These are phyloP conservation scores for Coniochaeta sp. DNA, from an alignment of 2,329 filamentous ascomycete genomes.

Conservation along the genomic window DNA sequence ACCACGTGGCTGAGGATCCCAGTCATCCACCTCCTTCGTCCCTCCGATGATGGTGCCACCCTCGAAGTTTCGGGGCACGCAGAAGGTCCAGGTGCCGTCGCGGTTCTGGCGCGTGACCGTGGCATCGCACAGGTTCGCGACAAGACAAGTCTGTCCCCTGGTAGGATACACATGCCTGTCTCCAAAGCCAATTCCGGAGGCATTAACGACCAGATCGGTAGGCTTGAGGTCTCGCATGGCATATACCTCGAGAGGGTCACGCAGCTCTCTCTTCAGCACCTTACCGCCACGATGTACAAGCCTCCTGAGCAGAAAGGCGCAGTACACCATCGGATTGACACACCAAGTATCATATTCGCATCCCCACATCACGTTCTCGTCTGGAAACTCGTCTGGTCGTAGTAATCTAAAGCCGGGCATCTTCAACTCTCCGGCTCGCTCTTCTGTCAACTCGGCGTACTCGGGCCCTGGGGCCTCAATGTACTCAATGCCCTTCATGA, in stretches of 20 bases:
- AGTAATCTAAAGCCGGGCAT: constrained; percentile 31
- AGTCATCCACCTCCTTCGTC: constrained; percentile 54
- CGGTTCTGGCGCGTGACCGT: constrained; percentile 53
- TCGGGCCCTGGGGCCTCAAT: constrained; percentile 34
- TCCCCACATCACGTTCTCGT: constrained; percentile 32
- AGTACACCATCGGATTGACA: constrained; percentile 47
- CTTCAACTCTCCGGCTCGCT: constrained; percentile 20
- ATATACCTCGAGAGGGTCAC: constrained; percentile 30
- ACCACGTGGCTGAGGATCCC: constrained; percentile 38
- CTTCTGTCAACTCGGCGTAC: constrained; percentile 28
- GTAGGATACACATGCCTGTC: constrained; percentile 33
- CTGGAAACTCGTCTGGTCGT: constrained; percentile 27
- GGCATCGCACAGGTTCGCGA: constrained; percentile 27
- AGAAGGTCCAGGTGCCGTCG: constrained; percentile 57
- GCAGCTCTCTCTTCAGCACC: constrained; percentile 24
- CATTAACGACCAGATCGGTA: constrained; percentile 33
- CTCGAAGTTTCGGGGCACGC: constrained; percentile 51
- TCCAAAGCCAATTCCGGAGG: constrained; percentile 35
- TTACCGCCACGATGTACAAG: constrained; percentile 29
- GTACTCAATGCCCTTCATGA: constrained; percentile 42
- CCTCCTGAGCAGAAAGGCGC: constrained; percentile 34
- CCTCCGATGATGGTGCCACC: constrained; percentile 61
- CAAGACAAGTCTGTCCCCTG: constrained; percentile 38
- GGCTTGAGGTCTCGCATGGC: constrained; percentile 15
- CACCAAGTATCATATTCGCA: constrained; percentile 47